Evolutionary conservation across 371 early-diverging fungal genomes (phyloP).

Genomic region (Enteropsectra breve): DNA sequence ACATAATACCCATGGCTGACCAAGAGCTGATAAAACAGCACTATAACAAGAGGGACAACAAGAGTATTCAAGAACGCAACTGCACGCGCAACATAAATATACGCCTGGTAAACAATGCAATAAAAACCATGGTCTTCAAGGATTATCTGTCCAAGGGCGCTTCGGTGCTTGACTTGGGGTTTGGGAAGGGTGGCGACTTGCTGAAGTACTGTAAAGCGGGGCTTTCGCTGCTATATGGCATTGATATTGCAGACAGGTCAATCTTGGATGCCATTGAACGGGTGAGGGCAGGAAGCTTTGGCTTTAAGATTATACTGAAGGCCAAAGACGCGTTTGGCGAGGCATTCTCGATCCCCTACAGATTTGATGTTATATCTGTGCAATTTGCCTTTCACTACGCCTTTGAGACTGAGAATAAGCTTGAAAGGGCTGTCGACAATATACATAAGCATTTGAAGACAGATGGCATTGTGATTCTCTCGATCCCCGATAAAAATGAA

Average conservation of each 20-base stretch:
- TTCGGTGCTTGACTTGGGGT: slow-evolving; percentile 75
- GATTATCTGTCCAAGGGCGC: slow-evolving; percentile 27
- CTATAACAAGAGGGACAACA: slow-evolving; percentile 76
- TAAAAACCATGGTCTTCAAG: slow-evolving; percentile 55
- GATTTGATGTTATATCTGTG: slow-evolving; percentile 75
- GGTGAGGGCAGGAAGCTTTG: slow-evolving; percentile 53
- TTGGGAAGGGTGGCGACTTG: slow-evolving; percentile 98
- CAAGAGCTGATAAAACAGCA: slow-evolving; percentile 66
- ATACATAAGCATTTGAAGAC: slow-evolving; percentile 66
- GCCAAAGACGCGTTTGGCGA: slow-evolving; percentile 68
- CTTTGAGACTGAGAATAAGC: slow-evolving; percentile 72
- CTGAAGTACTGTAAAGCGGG: slow-evolving; percentile 68
- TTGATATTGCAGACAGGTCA: slow-evolving; percentile 82
- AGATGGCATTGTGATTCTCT: slow-evolving; percentile 80
- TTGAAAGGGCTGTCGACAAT: slow-evolving; percentile 71
- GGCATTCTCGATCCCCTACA: slow-evolving; percentile 41
- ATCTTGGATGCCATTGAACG: slow-evolving; percentile 74
- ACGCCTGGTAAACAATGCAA: slow-evolving; percentile 57
- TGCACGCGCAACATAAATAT: slow-evolving; percentile 51
- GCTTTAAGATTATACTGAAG: slow-evolving; percentile 65
- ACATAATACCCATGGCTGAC: slow-evolving; percentile 33
- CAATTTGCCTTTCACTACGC: slow-evolving; percentile 96
- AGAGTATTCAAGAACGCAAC: slow-evolving; percentile 63
- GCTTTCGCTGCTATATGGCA: slow-evolving; percentile 41
- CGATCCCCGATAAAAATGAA: slow-evolving; percentile 80